Base-by-base conservation (phyloP, 1,139 yeast genomes). In the Pichia sp. region DNA sequence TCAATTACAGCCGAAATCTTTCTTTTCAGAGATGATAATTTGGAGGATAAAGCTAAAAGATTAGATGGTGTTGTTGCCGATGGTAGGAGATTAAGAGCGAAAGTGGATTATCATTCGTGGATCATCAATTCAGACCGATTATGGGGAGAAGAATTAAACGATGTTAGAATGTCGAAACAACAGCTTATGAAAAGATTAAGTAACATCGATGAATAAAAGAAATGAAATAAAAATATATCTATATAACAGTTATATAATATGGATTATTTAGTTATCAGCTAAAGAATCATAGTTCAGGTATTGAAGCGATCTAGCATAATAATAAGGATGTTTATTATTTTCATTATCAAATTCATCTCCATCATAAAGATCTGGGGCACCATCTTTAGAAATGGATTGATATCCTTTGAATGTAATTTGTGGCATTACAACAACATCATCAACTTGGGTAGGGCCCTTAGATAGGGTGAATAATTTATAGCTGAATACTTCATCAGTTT, bases 381-480 rank as follows among this genome's bases (percentile, higher is more conserved):
- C 53, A 33, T 44, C 44, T 38, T 45, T 52, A 10, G 38, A 42
- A 16, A 49, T 49, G 16, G 48, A 40, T 3, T 36, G 6, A 38
- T 47, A 41, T 34, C 60, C 61, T 38, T 44, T 53, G 35, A 58
- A 58, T 5, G 59, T 49, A n/a, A 55, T 45, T 40, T 52, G 53
- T 3, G 62, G 62, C 56, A 57, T 73, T 1, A 90, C 84, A 42
- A 85, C 64, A 28, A 90, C 83, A 61, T 88, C 97, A 45, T 88
- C 86, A 27, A 88, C 70, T 45, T 76, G 72, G 52, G 75, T 77
- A 9, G 94, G 95, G 49, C 71, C 73, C 49, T 67, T 71, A 64
- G 85, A 68, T 36, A 85, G 79, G 5, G 92, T 84, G 64, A 85
- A 85, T 49, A 77, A 71, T 53, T 73, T 71, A 85, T 84, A 82